These are phyloP conservation scores for Clarkia xantiana DNA, from an alignment of 345 rosid species.

Conservation along the genomic window DNA sequence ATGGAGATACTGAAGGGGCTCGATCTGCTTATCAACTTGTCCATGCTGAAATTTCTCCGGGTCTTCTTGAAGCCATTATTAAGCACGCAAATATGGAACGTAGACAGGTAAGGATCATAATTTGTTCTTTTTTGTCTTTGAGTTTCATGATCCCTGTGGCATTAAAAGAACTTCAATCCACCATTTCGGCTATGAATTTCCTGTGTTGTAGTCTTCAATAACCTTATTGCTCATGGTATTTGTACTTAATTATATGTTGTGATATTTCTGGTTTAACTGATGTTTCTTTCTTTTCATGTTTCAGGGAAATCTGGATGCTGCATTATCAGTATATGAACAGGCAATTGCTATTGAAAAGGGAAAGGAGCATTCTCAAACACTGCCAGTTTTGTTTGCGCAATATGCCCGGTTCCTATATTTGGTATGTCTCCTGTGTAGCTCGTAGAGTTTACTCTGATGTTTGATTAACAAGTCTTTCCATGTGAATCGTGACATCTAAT, in stretches of 20 bases:
- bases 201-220: too few species aligned
- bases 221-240: too few species aligned
- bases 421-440: constrained; percentile 31
- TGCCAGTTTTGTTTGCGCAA: constrained; percentile 80
- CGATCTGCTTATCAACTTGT: constrained; percentile 77
- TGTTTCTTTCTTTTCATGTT: constrained; percentile 13
- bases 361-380: constrained; percentile 64
- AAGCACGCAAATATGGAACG: constrained; percentile 97
- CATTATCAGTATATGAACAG: constrained; percentile 71
- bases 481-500: not conserved
- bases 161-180: not conserved
- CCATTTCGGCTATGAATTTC: too few species aligned
- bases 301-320: constrained; percentile 75
- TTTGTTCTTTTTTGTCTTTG: not conserved
- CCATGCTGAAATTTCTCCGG: constrained; percentile 83
- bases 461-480: not conserved
- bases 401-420: constrained; percentile 58
- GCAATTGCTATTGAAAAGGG: constrained; percentile 93
- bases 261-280: constrained; percentile 9
- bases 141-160: not conserved
- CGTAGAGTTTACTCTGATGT: not conserved
- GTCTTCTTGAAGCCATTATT: constrained; percentile 82
- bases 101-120: constrained; percentile 39
- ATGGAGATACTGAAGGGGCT: constrained; percentile 69
- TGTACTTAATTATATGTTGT: not conserved